phyloP scores from a whole-genome alignment of 2,329 filamentous ascomycete species.

The Drechslerella coelobrocha region DNA sequence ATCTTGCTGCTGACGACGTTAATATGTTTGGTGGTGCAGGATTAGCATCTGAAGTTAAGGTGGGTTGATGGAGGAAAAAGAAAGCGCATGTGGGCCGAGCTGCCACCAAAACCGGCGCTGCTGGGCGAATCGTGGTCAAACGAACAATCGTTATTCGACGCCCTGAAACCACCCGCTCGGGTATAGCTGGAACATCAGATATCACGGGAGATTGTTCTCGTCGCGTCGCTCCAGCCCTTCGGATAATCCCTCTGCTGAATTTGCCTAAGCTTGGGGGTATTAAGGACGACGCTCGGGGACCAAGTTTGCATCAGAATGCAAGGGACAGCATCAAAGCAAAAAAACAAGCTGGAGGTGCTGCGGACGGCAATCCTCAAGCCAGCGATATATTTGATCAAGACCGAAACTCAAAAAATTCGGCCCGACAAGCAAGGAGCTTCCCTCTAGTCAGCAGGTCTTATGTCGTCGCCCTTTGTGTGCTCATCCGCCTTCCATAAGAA shows the following conservation, averaged over 20 bases:
- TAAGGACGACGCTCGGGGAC: conserved; percentile 4
- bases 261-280: conserved; percentile 6
- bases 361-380: not conserved
- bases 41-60: conserved; percentile 7
- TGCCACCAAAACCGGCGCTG: not conserved
- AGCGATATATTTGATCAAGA: not conserved
- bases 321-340: conserved; percentile 21
- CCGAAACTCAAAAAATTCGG: too few species aligned
- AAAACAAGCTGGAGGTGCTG: not conserved
- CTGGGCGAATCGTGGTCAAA: conserved; percentile 22
- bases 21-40: conserved; percentile 18
- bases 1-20: conserved; percentile 16
- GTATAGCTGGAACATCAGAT: not conserved
- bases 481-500: not conserved
- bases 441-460: too few species aligned
- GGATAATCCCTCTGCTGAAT: conserved; percentile 17
- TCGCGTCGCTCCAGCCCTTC: conserved; percentile 10
- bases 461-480: too few species aligned
- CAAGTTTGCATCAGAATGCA: conserved; percentile 17
- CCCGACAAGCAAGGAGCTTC: too few species aligned
- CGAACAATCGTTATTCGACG: conserved; percentile 37
- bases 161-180: not conserved
- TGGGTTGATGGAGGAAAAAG: conserved; percentile 25
- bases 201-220: not conserved
- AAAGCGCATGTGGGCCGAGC: conserved; percentile 17